Conservation (phyloP, 768 basidiomycete genomes). For the Calocera cornea region DNA sequence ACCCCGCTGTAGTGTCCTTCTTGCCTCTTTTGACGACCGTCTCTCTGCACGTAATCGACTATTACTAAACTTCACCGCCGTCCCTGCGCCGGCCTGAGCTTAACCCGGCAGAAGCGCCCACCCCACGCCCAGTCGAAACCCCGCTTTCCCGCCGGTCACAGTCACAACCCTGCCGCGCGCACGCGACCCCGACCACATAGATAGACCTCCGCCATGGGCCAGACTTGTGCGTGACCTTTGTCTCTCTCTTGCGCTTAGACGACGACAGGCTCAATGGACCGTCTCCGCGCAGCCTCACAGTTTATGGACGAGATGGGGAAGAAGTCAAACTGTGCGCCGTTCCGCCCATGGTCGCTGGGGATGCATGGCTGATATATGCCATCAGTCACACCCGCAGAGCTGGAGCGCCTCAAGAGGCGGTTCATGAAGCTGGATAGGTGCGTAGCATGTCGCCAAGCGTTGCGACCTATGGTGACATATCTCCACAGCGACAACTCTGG, state of each 20-base stretch:
- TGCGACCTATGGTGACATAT: not conserved
- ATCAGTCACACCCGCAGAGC: constrained; percentile 86
- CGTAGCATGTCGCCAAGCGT: constrained; percentile 13
- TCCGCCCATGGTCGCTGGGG: not conserved
- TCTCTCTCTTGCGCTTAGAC: not conserved
- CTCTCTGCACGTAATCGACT: not conserved
- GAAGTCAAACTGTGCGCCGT: constrained; percentile 87
- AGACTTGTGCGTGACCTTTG: not conserved
- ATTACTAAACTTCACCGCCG: not conserved
- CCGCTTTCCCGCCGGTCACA: not conserved
- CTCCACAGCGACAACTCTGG: constrained; percentile 76
- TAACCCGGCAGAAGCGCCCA: not conserved
- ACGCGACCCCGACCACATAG: not conserved
- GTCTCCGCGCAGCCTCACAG: constrained; percentile 52
- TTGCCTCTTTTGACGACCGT: not conserved
- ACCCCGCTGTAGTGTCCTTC: not conserved
- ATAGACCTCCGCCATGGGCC: not conserved
- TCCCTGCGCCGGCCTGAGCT: not conserved
- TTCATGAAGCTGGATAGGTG: constrained; percentile 99
- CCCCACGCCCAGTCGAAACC: not conserved
- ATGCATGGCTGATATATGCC: not conserved
- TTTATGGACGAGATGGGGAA: constrained; percentile 98
- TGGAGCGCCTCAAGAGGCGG: constrained; percentile 92
- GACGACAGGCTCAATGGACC: constrained; percentile 8
- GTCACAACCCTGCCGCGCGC: not conserved